Conservation (phyloP, 345 rosid species). For the Salix udensis region DNA sequence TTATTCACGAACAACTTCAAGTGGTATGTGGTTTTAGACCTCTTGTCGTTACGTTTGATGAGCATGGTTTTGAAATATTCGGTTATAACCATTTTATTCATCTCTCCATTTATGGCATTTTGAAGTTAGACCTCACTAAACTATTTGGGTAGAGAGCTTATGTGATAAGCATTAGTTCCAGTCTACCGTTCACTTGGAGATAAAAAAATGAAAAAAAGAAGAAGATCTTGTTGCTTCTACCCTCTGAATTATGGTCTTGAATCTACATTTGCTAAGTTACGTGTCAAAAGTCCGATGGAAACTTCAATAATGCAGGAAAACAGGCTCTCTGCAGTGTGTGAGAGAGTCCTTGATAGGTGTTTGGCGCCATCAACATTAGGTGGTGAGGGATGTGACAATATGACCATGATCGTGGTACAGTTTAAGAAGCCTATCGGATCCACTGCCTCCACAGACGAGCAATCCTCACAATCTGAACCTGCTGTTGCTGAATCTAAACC, state of each 20-base stretch:
- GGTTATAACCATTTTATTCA: not conserved
- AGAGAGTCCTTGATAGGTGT: slow-evolving; percentile 77
- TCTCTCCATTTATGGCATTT: not conserved
- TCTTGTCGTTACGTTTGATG: not conserved
- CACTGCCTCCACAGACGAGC: slow-evolving; percentile 25
- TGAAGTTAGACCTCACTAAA: not conserved
- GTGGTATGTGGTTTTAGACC: slow-evolving; percentile 36
- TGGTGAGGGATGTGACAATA: slow-evolving; percentile 97
- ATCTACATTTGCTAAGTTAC: not conserved
- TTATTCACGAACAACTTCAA: slow-evolving; percentile 66
- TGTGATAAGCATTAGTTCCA: not conserved
- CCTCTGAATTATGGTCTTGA: not conserved
- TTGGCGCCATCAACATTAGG: slow-evolving; percentile 74
- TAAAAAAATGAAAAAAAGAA: not conserved
- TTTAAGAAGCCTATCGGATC: slow-evolving; percentile 60
- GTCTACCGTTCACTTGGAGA: not conserved
- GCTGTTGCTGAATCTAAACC: slow-evolving; percentile 19
- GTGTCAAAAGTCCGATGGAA: not conserved
- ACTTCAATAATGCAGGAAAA: slow-evolving; percentile 57
- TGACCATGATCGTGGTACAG: slow-evolving; percentile 96
- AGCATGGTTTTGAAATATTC: not conserved
- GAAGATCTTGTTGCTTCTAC: not conserved
- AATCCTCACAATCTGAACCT: slow-evolving; percentile 33
- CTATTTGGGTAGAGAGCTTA: not conserved
- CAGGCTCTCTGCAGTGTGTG: slow-evolving; percentile 81